Percentiles rank a stretch among this genome's conserved stretches.
These are phyloP conservation scores for Stagonosporopsis chrysanthemi DNA, from an alignment of 2,329 filamentous ascomycete genomes.

Conservation along the genomic window DNA sequence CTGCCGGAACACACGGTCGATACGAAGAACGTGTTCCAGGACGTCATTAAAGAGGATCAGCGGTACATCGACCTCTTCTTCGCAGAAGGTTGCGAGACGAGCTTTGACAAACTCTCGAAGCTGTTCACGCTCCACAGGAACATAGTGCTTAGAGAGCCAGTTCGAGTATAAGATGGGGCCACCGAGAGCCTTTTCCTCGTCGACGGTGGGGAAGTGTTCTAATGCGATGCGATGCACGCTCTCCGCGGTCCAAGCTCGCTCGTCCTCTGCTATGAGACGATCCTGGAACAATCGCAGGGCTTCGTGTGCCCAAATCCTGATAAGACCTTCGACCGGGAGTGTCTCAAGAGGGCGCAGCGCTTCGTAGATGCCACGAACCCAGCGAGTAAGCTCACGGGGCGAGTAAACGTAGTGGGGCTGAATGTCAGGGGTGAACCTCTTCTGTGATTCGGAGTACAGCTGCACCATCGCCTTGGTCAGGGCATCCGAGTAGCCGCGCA, in stretches of 20 bases:
- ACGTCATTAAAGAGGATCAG: slow-evolving; percentile 99
- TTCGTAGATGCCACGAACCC: slow-evolving; percentile 97
- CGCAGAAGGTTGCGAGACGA: slow-evolving; percentile 95
- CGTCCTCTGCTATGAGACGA: slow-evolving; percentile 91
- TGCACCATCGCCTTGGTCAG: slow-evolving; percentile 98
- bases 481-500: slow-evolving; percentile 93
- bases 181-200: slow-evolving; percentile 85
- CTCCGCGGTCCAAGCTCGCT: slow-evolving; percentile 93
- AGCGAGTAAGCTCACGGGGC: slow-evolving; percentile 95
- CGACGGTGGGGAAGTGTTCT: slow-evolving; percentile 93
- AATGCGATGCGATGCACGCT: slow-evolving; percentile 85
- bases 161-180: slow-evolving; percentile 98
- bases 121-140: slow-evolving; percentile 94
- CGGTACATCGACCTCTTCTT: slow-evolving; percentile 98
- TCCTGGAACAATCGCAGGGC: slow-evolving; percentile 96
- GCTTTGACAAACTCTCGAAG: slow-evolving; percentile 97
- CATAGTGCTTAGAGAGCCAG: slow-evolving; percentile 98
- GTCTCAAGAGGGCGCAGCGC: slow-evolving; percentile 91
- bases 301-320: slow-evolving; percentile 98
- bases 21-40: slow-evolving; percentile 94
- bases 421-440: slow-evolving; percentile 92
- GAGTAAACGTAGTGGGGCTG: slow-evolving; percentile 99
- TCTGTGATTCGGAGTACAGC: slow-evolving; percentile 93
- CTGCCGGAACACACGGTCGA: slow-evolving; percentile 97
- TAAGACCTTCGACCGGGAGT: slow-evolving; percentile 85